Evolutionary conservation across 78 protist genomes (phyloP), one percentile per base, ranked within the genome.

Genomic region (Pigoraptor vietnamica): DNA sequence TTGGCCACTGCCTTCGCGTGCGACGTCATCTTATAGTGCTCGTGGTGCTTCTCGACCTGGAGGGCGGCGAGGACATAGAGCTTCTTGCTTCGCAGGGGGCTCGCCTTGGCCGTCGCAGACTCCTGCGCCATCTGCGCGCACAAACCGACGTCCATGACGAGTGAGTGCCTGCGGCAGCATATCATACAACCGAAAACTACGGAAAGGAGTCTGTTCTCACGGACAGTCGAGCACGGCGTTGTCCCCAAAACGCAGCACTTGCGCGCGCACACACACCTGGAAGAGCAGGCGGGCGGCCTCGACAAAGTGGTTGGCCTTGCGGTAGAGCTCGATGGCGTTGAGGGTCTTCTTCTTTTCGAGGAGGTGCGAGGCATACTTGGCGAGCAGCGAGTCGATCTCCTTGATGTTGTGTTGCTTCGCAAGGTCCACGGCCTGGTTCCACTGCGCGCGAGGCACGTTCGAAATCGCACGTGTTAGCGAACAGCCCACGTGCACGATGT

Each of bases 31-130:
- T 48, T 48, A 19, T 86, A 0, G 29, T 9, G 33, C 90, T 82
- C 55, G 29, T 87, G 25, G 90, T 90, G 79, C 88, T 39, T 9
- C 91, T 97, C 97, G 32, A 97, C 88, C 37, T 95, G 95, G 25
- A 95, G 92, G n/a, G 96, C 98, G 24, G 95, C 96, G 48, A 95
- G 91, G 32, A 97, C 96, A 33, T 36, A 93, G 33, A 95, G 84
- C 92, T 95, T 91, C 94, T 97, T 97, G 86, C 92, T 93, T 24
- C 96, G 79, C 79, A 48, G 32, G 37, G 35, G 87, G 91, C 19
- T 48, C 79, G 19, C 79, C 79, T 48, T 36, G 48, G 86, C 55
- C 40, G n/a, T n/a, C n/a, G n/a, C n/a, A n/a, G n/a, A n/a, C n/a
- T n/a, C n/a, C n/a, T n/a, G n/a, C n/a, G n/a, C n/a, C n/a, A n/a